Evolutionary conservation across 2,329 filamentous ascomycete genomes (phyloP).

Genomic region (Coniochaeta hoffmannii): DNA sequence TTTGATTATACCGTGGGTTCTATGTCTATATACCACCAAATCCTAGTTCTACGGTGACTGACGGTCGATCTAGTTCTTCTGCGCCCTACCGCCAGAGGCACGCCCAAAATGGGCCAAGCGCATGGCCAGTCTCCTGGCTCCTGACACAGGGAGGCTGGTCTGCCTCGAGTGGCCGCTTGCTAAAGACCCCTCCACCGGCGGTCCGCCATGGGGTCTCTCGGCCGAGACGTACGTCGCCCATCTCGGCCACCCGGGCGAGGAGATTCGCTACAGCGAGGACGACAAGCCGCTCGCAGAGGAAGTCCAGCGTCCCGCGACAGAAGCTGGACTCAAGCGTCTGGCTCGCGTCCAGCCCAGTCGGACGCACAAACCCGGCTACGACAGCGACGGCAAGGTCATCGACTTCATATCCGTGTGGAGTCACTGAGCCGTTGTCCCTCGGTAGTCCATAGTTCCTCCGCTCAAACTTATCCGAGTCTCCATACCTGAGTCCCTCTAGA

Average conservation of each 20-base stretch:
- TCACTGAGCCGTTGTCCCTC: slow-evolving; percentile 12
- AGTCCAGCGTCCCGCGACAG: slow-evolving; percentile 25
- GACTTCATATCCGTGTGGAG: slow-evolving; percentile 51
- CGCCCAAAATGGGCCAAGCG: slow-evolving; percentile 47
- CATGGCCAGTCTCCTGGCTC: slow-evolving; percentile 41
- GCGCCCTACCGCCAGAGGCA: slow-evolving; percentile 47
- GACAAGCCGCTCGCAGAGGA: slow-evolving; percentile 32
- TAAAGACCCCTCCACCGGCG: slow-evolving; percentile 56
- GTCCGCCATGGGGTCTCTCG: slow-evolving; percentile 67
- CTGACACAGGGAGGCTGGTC: slow-evolving; percentile 40
- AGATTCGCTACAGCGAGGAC: slow-evolving; percentile 49
- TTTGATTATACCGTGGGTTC: slow-evolving; percentile 54
- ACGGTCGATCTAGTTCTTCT: slow-evolving; percentile 45
- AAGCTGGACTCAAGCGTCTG: slow-evolving; percentile 33
- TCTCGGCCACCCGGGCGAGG: slow-evolving; percentile 60
- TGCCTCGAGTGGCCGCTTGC: slow-evolving; percentile 73
- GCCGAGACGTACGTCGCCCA: slow-evolving; percentile 66
- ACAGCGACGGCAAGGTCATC: slow-evolving; percentile 34
- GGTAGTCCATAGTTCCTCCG: background rate
- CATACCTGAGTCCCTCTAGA: too few species aligned
- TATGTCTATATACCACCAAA: background rate
- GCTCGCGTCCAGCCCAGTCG: slow-evolving; percentile 41
- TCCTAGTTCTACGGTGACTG: background rate
- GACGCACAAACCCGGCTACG: slow-evolving; percentile 40
- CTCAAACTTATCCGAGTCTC: background rate